These are phyloP conservation scores for Psidium friedrichsthalianum DNA, from an alignment of 345 rosid species.

Conservation along the genomic window DNA sequence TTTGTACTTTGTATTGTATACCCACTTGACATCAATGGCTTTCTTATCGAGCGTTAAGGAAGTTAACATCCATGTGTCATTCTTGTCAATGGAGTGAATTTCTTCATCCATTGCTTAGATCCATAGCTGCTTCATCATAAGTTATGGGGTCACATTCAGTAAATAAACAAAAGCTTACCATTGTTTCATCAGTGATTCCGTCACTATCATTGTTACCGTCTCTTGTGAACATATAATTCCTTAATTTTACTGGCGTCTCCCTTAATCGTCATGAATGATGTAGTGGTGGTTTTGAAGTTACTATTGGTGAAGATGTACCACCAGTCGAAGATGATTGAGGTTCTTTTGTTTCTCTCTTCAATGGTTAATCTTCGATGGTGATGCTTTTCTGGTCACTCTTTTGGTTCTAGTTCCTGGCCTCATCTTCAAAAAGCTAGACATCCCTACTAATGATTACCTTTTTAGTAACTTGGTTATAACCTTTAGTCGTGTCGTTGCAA, in stretches of 20 bases:
- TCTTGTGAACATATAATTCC: too few relatives aligned
- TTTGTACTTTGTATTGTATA: neutral
- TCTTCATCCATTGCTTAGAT: neutral
- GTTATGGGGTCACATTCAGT: neutral
- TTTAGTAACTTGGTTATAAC: too few relatives aligned
- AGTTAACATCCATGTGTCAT: neutral
- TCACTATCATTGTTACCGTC: neutral
- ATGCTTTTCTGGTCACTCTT: neutral
- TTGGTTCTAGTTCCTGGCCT: too few relatives aligned
- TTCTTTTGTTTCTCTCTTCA: too few relatives aligned
- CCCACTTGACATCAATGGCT: neutral
- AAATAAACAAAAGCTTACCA: too few relatives aligned
- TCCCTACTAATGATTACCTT: too few relatives aligned
- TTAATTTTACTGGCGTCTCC: neutral
- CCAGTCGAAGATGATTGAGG: too few relatives aligned
- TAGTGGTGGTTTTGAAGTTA: too few relatives aligned
- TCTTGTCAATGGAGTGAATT: neutral
- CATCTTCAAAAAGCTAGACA: too few relatives aligned
- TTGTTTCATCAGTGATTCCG: too few relatives aligned
- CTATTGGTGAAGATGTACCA: neutral
- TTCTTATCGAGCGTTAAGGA: too few relatives aligned
- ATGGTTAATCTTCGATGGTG: neutral
- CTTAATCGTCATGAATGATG: neutral
- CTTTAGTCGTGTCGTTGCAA: too few relatives aligned
- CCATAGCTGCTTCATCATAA: neutral